Percentiles rank a stretch among this genome's conserved stretches.
Evolutionary conservation across 148 eudicot species (phyloP).

Genomic region (Rhododendron vialii): DNA sequence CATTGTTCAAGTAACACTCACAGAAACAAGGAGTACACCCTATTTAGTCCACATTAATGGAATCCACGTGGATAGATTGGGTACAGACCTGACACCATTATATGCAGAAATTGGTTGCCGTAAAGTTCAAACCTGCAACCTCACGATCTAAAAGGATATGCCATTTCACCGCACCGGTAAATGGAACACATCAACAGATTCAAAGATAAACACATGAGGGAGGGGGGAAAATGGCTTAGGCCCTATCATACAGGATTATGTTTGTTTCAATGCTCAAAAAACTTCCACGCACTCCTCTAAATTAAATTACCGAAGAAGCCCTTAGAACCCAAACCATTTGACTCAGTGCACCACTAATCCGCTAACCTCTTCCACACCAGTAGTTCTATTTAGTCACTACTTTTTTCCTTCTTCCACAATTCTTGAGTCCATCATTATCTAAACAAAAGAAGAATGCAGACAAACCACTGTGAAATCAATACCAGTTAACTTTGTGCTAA

Average conservation of each 20-base stretch:
- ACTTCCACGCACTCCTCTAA: neutral
- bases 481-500: neutral
- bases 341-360: neutral
- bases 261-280: neutral
- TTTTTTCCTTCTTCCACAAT: neutral
- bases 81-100: neutral
- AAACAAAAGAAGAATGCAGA: neutral
- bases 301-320: neutral
- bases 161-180: neutral
- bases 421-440: neutral
- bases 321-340: neutral
- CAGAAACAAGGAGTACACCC: neutral
- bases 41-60: neutral
- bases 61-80: neutral
- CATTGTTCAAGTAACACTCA: neutral
- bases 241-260: neutral
- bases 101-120: neutral
- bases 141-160: neutral
- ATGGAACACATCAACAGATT: neutral
- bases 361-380: neutral
- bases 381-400: neutral
- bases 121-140: neutral
- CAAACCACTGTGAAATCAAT: neutral
- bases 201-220: neutral
- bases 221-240: neutral